Evolutionary conservation across 129 eudicot genomes (phyloP).

Genomic region (Pseudognaphalium luteoalbum): DNA sequence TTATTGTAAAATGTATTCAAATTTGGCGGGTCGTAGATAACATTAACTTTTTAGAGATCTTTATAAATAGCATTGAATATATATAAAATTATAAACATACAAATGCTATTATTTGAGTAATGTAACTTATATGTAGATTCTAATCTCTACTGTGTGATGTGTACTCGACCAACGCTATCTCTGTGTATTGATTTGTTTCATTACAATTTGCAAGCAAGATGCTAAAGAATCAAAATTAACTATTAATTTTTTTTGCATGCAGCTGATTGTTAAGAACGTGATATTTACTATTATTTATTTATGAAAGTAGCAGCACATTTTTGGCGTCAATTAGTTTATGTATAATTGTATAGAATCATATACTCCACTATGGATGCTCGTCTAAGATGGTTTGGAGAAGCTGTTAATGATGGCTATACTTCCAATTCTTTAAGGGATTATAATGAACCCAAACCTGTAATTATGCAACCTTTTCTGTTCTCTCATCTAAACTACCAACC

Average conservation of each 20-base stretch:
- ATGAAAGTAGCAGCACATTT: not conserved
- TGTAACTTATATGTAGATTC: not conserved
- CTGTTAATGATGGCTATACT: not conserved
- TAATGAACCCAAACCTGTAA: not conserved
- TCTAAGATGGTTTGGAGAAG: not conserved
- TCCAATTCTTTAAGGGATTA: too few relatives aligned
- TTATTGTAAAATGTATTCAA: not conserved
- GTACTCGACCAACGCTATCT: not conserved
- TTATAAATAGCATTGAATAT: not conserved
- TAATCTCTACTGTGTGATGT: not conserved
- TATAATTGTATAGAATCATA: not conserved
- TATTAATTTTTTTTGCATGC: too few relatives aligned
- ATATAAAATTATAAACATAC: not conserved
- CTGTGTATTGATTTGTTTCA: constrained; percentile 9
- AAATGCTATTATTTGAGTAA: not conserved
- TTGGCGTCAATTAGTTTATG: not conserved
- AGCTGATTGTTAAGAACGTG: not conserved
- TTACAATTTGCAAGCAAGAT: not conserved
- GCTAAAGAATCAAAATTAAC: constrained; percentile 2
- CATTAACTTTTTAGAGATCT: not conserved
- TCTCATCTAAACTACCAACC: not conserved
- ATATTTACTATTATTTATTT: not conserved
- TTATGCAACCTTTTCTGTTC: not conserved
- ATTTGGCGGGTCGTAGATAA: not conserved
- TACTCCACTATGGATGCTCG: not conserved